Evolutionary conservation across 257 asterid species (phyloP).

Genomic region (Fraxinus americana): DNA sequence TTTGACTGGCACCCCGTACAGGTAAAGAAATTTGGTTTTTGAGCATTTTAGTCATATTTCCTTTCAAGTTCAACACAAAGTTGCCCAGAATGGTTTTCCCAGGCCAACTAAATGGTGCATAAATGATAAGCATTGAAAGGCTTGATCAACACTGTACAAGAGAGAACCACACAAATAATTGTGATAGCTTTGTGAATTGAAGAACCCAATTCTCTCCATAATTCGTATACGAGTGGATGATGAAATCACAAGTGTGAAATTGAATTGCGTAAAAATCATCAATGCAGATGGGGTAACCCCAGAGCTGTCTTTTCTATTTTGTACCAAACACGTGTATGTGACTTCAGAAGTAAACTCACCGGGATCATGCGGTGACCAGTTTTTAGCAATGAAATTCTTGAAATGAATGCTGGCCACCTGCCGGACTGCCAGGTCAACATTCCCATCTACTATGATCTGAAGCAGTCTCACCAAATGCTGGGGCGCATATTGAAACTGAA

Average conservation of each 20-base stretch:
- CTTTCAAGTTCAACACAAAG: not conserved
- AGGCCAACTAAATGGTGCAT: not conserved
- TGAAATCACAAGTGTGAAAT: not conserved
- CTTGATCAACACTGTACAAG: not conserved
- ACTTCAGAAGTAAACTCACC: slow-evolving; percentile 38
- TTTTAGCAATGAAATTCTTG: slow-evolving; percentile 81
- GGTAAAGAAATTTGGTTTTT: not conserved
- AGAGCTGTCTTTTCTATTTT: not conserved
- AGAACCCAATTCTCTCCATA: not conserved
- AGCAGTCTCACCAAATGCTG: slow-evolving; percentile 95
- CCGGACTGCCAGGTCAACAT: slow-evolving; percentile 76
- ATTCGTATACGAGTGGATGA: not conserved
- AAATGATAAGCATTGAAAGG: not conserved
- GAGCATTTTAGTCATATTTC: not conserved
- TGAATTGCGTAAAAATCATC: not conserved
- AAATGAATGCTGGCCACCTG: slow-evolving; percentile 97
- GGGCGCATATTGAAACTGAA: slow-evolving; percentile 84
- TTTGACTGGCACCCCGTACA: not conserved
- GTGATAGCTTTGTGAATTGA: slow-evolving; percentile 1
- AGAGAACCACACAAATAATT: not conserved
- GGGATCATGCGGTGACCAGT: slow-evolving; percentile 83
- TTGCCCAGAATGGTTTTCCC: not conserved
- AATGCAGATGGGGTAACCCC: not conserved
- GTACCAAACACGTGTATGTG: not conserved
- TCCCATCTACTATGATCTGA: slow-evolving; percentile 87